Evolutionary conservation across 2,329 filamentous ascomycete genomes (phyloP).

Genomic region (Lasiodiplodia gonubiensis): DNA sequence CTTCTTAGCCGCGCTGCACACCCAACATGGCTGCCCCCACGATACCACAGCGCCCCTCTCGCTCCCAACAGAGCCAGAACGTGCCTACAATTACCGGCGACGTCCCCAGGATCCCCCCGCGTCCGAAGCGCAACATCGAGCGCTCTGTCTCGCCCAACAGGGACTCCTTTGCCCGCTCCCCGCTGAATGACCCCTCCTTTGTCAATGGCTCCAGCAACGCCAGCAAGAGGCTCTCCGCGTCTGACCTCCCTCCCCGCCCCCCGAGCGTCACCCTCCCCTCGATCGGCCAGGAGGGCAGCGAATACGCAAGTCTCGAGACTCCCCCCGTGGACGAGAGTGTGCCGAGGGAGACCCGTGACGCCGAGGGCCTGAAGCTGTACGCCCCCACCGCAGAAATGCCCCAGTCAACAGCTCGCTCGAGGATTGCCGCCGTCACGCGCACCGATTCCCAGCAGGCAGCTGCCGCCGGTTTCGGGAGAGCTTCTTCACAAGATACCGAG

Average conservation of each 20-base stretch:
- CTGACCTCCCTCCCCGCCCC: conserved; percentile 63
- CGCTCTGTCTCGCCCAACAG: conserved; percentile 78
- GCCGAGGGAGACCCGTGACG: conserved; percentile 77
- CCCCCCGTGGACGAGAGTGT: conserved; percentile 48
- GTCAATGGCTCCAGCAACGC: conserved; percentile 42
- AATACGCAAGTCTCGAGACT: conserved; percentile 63
- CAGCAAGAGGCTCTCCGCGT: conserved; percentile 40
- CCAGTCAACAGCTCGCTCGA: conserved; percentile 78
- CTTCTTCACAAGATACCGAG: conserved; percentile 39
- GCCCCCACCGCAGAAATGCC: conserved; percentile 88
- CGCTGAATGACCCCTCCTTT: conserved; percentile 74
- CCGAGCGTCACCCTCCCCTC: conserved; percentile 82
- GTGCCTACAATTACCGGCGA: conserved; percentile 53
- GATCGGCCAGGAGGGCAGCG: conserved; percentile 85
- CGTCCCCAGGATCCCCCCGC: conserved; percentile 77
- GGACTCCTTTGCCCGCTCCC: conserved; percentile 82
- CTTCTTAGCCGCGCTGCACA: background rate
- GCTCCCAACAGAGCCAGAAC: conserved; percentile 55
- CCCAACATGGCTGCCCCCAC: conserved; percentile 57
- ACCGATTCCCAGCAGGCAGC: conserved; percentile 90
- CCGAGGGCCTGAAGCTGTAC: conserved; percentile 81
- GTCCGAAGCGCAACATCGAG: conserved; percentile 72
- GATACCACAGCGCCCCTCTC: conserved; percentile 68
- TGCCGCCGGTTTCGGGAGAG: conserved; percentile 79
- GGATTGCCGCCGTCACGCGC: conserved; percentile 82